Base-by-base conservation (phyloP, 1,139 yeast species). In the Meyerozyma athensensis region DNA sequence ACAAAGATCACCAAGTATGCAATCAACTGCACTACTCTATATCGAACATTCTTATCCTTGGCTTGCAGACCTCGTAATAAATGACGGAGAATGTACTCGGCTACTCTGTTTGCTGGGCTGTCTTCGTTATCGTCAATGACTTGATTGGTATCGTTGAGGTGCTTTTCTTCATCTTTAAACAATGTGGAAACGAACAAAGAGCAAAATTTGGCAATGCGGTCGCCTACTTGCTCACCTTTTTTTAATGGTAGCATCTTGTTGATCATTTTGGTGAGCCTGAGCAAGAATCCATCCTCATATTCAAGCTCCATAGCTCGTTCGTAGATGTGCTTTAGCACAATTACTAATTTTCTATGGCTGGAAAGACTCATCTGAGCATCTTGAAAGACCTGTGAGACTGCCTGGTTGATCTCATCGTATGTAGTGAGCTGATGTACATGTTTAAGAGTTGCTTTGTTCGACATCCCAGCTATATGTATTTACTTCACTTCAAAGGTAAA, bases 31-130 rank as follows among this genome's bases (percentile, higher is more conserved):
- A 86, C 81, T 6, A 82, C 83, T 39, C 97, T 69, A 53, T 76
- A 89, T 35, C 98, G 68, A 1, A 92, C 97, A 43, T 74, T 76
- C 52, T 74, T 79, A 53, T 85, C 86, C 47, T 76, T 79, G 8
- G 96, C 83, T 41, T 81, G 89, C 2, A 84, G 69, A 1, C 97
- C 97, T 41, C 81, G 70, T 19, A 85, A 59, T 30, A 87, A 62
- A 57, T 84, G 90, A 31, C 76, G 71, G 4, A 87, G 72, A 30
- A 87, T 59, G 45, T 68, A 68, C 40, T 81, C 80, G 12, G 83
- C 72, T 50, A 89, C 84, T 18, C 63, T 55, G 3, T 72, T 57
- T 22, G 68, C 70, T 10, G 68, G 60, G 2, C 61, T 64, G 18
- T 71, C 79, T n/a, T 58, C 66, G 8, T 56, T 43, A 2, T 41